Percentiles rank a stretch among this genome's conserved stretches.
phyloP scores from a whole-genome alignment of 345 rosid species.

The Turritis glabra region DNA sequence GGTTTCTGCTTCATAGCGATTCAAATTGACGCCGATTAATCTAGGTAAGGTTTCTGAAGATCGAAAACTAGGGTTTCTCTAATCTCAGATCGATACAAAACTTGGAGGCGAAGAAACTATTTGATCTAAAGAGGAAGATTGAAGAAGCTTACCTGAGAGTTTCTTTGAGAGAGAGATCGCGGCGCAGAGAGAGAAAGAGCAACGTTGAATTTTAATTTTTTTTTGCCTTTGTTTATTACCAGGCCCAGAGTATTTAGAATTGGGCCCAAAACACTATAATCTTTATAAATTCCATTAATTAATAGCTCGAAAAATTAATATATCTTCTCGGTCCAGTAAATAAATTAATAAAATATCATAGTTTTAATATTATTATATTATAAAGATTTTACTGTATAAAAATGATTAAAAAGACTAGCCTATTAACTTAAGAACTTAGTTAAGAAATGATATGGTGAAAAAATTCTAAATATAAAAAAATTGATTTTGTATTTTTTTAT shows the following conservation, averaged over 20 bases:
- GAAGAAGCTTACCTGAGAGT: slow-evolving; percentile 32
- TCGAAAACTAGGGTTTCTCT: neutral
- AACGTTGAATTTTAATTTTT: neutral
- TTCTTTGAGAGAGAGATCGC: neutral
- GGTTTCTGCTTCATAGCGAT: neutral
- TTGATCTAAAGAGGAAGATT: neutral
- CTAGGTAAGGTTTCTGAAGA: neutral
- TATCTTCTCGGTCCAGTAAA: too few species aligned
- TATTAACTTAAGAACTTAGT: neutral
- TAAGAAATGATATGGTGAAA: neutral
- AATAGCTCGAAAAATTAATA: too few species aligned
- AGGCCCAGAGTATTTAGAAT: neutral
- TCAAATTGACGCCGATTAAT: neutral
- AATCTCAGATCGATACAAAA: neutral
- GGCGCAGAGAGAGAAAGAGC: neutral
- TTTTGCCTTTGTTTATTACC: neutral
- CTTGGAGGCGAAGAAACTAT: neutral
- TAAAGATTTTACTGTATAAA: too few species aligned
- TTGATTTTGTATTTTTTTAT: too few species aligned
- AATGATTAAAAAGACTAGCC: neutral
- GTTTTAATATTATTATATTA: too few species aligned
- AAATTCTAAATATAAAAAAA: too few species aligned
- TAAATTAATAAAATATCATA: too few species aligned
- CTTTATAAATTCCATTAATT: too few species aligned
- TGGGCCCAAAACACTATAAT: slow-evolving; percentile 22